A percentile compares a stretch with the other conserved stretches of the same genome.
Conservation (phyloP, 1,284 basidiomycete genomes). For the Papiliotrema terrestris region DNA sequence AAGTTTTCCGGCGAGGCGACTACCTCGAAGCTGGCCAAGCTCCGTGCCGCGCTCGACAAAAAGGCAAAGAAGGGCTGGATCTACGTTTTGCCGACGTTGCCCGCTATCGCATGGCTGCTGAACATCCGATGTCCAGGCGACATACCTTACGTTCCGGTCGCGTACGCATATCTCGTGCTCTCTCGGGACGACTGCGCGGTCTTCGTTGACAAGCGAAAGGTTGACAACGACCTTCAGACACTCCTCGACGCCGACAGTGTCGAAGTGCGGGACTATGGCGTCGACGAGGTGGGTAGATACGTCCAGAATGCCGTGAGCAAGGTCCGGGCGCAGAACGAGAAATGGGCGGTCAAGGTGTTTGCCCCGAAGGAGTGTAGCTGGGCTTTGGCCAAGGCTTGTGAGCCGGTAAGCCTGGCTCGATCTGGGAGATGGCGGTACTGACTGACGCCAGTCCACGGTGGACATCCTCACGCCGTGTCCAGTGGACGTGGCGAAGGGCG, state of each 20-base stretch:
- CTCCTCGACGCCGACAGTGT: constrained; percentile 56
- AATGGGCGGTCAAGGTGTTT: constrained; percentile 24
- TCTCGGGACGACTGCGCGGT: constrained; percentile 53
- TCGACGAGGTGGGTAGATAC: constrained; percentile 71
- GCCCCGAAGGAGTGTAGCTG: constrained; percentile 39
- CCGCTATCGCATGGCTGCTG: constrained; percentile 65
- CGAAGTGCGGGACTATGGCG: constrained; percentile 61
- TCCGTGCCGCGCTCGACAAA: constrained; percentile 35
- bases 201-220: constrained; percentile 41
- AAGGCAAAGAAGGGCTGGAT: constrained; percentile 24
- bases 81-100: constrained; percentile 50
- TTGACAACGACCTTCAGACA: constrained; percentile 31
- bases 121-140: constrained; percentile 74
- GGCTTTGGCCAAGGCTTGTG: constrained; percentile 36
- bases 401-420: constrained; percentile 21
- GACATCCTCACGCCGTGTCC: constrained; percentile 39
- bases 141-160: constrained; percentile 81
- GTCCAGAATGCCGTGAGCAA: constrained; percentile 44
- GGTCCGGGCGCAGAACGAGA: constrained; percentile 10
- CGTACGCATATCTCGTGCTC: constrained; percentile 77
- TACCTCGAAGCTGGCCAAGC: constrained; percentile 28
- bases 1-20: constrained; percentile 63
- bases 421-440: background rate
- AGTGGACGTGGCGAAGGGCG: constrained; percentile 73
- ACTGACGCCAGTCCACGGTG: constrained; percentile 26